Percentiles rank a stretch among this genome's conserved stretches.
These are phyloP conservation scores for Termitomyces sp. DNA, from an alignment of 1,284 basidiomycete species.

Conservation along the genomic window DNA sequence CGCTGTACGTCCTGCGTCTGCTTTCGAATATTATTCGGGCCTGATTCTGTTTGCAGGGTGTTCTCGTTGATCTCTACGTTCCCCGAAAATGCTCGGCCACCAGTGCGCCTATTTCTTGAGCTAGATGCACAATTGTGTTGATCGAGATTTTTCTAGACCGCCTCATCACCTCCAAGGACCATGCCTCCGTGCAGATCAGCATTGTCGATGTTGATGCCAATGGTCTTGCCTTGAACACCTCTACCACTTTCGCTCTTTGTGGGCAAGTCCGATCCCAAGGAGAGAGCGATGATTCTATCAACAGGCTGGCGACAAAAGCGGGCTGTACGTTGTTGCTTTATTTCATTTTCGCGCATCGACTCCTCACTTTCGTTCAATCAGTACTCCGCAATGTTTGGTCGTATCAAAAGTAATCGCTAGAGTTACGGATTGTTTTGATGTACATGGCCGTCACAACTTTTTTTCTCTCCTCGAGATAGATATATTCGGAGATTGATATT, in stretches of 20 bases:
- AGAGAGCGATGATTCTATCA: slow-evolving; percentile 96
- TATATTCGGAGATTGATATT: too few relatives aligned
- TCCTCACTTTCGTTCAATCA: slow-evolving; percentile 22
- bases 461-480: too few relatives aligned
- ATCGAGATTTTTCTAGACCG: slow-evolving; percentile 59
- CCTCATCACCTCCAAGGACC: slow-evolving; percentile 97
- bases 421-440: slow-evolving; percentile 11
- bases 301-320: slow-evolving; percentile 93
- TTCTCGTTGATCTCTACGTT: slow-evolving; percentile 99
- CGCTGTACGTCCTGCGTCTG: slow-evolving; percentile 39
- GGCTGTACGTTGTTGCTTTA: slow-evolving; percentile 68
- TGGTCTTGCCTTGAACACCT: slow-evolving; percentile 83
- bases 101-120: slow-evolving; percentile 52
- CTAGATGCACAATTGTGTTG: slow-evolving; percentile 1
- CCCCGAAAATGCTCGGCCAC: slow-evolving; percentile 98
- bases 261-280: slow-evolving; percentile 93
- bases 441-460: slow-evolving; percentile 12
- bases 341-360: not conserved
- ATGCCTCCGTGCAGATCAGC: slow-evolving; percentile 96
- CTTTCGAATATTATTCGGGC: not conserved
- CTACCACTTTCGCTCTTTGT: slow-evolving; percentile 91
- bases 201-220: slow-evolving; percentile 93
- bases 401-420: slow-evolving; percentile 58
- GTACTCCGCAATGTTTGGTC: slow-evolving; percentile 77
- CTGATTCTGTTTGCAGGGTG: slow-evolving; percentile 56